A percentile compares a stretch with the other conserved stretches of the same genome.
These are phyloP conservation scores for Boletus coccyginus DNA, from an alignment of 768 basidiomycete species.

Conservation along the genomic window DNA sequence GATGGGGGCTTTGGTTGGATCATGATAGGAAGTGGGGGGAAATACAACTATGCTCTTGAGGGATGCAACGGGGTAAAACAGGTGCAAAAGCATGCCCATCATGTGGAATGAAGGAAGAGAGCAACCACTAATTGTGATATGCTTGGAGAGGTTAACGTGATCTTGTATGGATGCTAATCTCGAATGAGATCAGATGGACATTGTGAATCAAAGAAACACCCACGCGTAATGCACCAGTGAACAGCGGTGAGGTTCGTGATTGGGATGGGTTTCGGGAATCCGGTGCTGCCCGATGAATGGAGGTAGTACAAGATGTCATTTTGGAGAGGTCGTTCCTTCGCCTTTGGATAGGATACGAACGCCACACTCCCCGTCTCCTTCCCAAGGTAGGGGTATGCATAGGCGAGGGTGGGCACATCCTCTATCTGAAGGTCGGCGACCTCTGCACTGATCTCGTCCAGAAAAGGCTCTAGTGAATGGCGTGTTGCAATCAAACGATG, in stretches of 20 bases:
- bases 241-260: constrained; percentile 30
- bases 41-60: constrained; percentile 15
- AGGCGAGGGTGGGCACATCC: no score
- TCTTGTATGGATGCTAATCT: constrained; percentile 7
- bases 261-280: background rate
- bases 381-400: background rate
- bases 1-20: constrained; percentile 11
- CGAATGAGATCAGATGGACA: background rate
- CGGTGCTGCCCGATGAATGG: no score
- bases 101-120: constrained; percentile 25
- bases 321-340: no score
- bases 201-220: background rate
- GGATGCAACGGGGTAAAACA: constrained; percentile 11
- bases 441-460: no score
- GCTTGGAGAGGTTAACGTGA: constrained; percentile 1
- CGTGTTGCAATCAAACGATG: no score
- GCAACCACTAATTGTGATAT: constrained; percentile 5
- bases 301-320: no score
- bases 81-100: constrained; percentile 16
- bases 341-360: no score
- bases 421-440: no score
- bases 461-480: no score
- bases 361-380: no score
- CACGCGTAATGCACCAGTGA: constrained; percentile 38
- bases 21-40: constrained; percentile 18